Percentiles rank a stretch among this genome's conserved stretches.
Evolutionary conservation across 1,139 yeast genomes (phyloP).

Genomic region (Scheffersomyces segobiensis): DNA sequence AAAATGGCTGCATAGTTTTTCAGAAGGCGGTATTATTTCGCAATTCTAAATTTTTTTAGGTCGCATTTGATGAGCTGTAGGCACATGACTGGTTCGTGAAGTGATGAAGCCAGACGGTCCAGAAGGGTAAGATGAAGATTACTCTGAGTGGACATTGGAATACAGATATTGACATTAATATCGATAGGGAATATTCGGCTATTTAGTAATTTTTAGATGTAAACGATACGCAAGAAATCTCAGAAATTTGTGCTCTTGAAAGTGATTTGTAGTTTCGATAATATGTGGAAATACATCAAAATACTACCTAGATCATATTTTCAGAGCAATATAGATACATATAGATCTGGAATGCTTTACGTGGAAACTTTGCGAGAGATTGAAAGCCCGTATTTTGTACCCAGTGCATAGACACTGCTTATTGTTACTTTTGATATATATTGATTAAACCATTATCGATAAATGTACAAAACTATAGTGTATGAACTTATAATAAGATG

Average conservation of each 20-base stretch:
- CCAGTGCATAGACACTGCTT: neutral
- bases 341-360: neutral
- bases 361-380: neutral
- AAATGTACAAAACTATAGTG: slow-evolving; percentile 12
- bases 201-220: too few species aligned
- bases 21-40: neutral
- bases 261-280: too few species aligned
- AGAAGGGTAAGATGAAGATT: too few species aligned
- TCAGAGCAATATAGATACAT: too few species aligned
- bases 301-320: too few species aligned
- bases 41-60: neutral
- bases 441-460: slow-evolving; percentile 13
- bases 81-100: neutral
- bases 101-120: neutral
- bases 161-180: too few species aligned
- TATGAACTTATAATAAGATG: slow-evolving; percentile 3
- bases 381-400: too few species aligned
- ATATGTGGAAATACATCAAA: too few species aligned
- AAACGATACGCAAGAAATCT: too few species aligned
- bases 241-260: too few species aligned
- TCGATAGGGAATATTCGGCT: too few species aligned
- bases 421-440: neutral
- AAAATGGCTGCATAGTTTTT: neutral
- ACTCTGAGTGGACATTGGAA: too few species aligned
- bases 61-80: neutral